Conservation (phyloP, 805 yeast genomes). For the Ogataea saltuana region DNA sequence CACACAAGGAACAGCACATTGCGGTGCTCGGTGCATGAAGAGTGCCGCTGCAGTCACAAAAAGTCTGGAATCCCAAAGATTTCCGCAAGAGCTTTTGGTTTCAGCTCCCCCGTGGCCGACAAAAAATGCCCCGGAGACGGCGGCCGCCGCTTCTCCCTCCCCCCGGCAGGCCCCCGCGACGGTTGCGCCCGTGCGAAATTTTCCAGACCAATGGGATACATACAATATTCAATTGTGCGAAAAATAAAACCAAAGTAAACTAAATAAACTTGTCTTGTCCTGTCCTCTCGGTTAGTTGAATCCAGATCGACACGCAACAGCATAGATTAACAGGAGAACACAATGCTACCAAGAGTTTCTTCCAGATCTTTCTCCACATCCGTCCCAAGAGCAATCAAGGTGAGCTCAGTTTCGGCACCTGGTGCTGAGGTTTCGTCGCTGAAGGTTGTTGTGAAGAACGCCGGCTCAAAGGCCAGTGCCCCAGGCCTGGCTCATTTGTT, state of each 20-base stretch:
- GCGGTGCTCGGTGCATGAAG: no score
- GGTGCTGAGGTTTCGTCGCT: conserved; percentile 71
- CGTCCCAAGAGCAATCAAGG: conserved; percentile 46
- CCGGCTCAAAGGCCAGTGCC: conserved; percentile 74
- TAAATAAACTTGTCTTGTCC: not conserved
- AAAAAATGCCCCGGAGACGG: no score
- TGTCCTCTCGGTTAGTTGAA: not conserved
- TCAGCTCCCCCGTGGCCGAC: no score
- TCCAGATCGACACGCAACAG: not conserved
- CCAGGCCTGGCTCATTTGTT: conserved; percentile 87
- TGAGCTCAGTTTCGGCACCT: conserved; percentile 42
- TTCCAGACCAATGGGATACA: conserved; percentile 16
- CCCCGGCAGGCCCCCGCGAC: not conserved
- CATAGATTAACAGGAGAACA: conserved; percentile 3
- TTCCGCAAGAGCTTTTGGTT: no score
- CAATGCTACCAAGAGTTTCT: conserved; percentile 35
- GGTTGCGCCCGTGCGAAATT: conserved; percentile 3
- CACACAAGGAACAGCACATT: no score
- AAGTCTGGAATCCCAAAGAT: no score
- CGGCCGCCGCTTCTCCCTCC: no score
- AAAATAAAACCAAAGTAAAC: not conserved
- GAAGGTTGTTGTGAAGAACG: conserved; percentile 74
- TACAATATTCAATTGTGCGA: conserved; percentile 13
- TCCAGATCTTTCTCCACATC: conserved; percentile 40
- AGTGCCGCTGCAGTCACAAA: no score